Percentiles rank a stretch among this genome's conserved stretches.
Conservation (phyloP, 2,329 filamentous ascomycete genomes). For the Calonectria crousiana region DNA sequence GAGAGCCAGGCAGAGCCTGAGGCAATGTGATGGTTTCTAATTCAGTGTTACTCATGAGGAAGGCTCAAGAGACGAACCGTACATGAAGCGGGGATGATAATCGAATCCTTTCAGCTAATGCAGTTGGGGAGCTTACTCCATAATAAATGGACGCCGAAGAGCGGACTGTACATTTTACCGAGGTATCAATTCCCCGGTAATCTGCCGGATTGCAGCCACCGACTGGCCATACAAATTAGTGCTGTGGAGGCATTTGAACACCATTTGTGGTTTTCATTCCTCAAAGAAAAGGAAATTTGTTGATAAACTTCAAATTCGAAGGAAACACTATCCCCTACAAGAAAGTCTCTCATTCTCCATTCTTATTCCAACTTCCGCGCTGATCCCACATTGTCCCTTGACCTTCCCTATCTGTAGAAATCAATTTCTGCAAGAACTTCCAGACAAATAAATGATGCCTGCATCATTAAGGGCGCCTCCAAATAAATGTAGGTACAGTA, state of each 20-base stretch:
- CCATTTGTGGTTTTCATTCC: not conserved
- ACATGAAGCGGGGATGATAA: not conserved
- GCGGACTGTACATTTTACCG: not conserved
- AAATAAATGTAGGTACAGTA: not conserved
- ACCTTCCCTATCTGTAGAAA: not conserved
- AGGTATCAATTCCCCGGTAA: not conserved
- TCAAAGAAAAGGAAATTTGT: not conserved
- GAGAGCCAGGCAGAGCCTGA: not conserved
- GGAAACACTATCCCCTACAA: not conserved
- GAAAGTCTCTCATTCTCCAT: not conserved
- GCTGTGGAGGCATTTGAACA: no score
- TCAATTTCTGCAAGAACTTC: not conserved
- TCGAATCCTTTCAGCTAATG: not conserved
- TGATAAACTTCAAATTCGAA: not conserved
- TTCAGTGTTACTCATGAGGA: not conserved
- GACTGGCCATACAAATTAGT: no score
- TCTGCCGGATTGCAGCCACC: not conserved
- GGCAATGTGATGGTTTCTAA: not conserved
- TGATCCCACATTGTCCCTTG: not conserved
- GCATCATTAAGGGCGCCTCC: not conserved
- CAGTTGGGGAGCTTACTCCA: not conserved
- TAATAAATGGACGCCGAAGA: not conserved
- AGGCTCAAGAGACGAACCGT: not conserved
- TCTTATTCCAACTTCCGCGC: not conserved
- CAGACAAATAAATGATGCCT: not conserved